Evolutionary conservation across 2,329 filamentous ascomycete genomes (phyloP).

Genomic region (Monilinia laxa): DNA sequence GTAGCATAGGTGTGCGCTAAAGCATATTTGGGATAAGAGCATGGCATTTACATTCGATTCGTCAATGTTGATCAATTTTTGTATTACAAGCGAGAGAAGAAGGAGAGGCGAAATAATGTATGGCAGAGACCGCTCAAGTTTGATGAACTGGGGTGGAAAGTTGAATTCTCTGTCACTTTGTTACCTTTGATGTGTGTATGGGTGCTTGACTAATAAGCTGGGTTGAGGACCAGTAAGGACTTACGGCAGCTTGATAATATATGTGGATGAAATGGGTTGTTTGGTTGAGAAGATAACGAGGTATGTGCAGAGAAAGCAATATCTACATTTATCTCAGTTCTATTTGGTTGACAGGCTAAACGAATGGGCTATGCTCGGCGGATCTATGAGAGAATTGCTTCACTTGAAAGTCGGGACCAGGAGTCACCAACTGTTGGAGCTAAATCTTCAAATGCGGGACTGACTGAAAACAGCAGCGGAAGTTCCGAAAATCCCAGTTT

Average conservation of each 20-base stretch:
- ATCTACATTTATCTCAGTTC: too few relatives aligned
- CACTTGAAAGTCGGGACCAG: not conserved
- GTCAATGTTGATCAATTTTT: not conserved
- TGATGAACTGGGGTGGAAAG: too few relatives aligned
- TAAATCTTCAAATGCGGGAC: not conserved
- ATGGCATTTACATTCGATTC: not conserved
- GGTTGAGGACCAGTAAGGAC: too few relatives aligned
- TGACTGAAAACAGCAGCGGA: not conserved
- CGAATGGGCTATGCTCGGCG: not conserved
- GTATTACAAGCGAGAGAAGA: not conserved
- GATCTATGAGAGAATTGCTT: not conserved
- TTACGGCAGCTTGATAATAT: too few relatives aligned
- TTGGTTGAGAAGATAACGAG: too few relatives aligned
- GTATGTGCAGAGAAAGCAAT: too few relatives aligned
- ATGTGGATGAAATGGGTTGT: too few relatives aligned
- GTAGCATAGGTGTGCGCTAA: not conserved
- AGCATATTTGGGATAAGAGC: not conserved
- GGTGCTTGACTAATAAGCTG: too few relatives aligned
- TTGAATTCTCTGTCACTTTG: too few relatives aligned
- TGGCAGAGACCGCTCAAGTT: not conserved
- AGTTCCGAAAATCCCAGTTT: not conserved
- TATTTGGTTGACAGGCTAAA: too few relatives aligned
- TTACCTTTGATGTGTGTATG: too few relatives aligned
- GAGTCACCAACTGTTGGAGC: not conserved
- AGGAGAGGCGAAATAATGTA: not conserved